phyloP scores from a whole-genome alignment of 208 protist species.

The Crithidia expoeki region DNA sequence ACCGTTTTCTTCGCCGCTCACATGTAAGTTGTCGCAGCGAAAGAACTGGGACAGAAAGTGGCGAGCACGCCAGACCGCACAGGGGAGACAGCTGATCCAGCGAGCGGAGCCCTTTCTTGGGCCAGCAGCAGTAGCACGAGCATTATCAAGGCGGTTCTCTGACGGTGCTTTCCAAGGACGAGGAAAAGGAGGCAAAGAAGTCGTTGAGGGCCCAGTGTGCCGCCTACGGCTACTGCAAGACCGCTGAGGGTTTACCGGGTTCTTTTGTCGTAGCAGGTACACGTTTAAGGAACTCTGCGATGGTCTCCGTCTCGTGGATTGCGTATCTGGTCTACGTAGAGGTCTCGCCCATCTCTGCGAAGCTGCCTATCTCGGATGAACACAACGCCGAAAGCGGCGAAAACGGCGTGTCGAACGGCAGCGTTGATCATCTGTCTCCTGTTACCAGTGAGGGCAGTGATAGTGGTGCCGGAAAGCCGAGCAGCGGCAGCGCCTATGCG shows the following conservation, averaged over 20 bases:
- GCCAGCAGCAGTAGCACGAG: neutral
- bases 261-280: neutral
- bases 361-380: slow-evolving; percentile 8
- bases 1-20: slow-evolving; percentile 1
- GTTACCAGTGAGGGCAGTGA: neutral
- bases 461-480: neutral
- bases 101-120: slow-evolving; percentile 6
- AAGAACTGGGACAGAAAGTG: slow-evolving; percentile 5
- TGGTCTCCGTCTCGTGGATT: slow-evolving; percentile 11
- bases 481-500: slow-evolving; percentile 12
- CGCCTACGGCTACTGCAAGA: slow-evolving; percentile 8
- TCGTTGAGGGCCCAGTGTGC: slow-evolving; percentile 6
- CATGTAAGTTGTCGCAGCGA: neutral
- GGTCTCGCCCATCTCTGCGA: neutral
- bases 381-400: neutral
- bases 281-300: neutral
- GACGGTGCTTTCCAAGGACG: neutral
- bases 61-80: neutral
- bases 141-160: neutral
- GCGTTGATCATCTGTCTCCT: neutral
- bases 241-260: neutral
- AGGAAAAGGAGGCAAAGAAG: neutral
- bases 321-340: slow-evolving; percentile 7
- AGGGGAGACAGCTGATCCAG: neutral
- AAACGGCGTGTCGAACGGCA: neutral